Percentiles rank a stretch among this genome's conserved stretches.
phyloP scores from a whole-genome alignment of 2,329 filamentous ascomycete species.

The Beauveria brongniartii region DNA sequence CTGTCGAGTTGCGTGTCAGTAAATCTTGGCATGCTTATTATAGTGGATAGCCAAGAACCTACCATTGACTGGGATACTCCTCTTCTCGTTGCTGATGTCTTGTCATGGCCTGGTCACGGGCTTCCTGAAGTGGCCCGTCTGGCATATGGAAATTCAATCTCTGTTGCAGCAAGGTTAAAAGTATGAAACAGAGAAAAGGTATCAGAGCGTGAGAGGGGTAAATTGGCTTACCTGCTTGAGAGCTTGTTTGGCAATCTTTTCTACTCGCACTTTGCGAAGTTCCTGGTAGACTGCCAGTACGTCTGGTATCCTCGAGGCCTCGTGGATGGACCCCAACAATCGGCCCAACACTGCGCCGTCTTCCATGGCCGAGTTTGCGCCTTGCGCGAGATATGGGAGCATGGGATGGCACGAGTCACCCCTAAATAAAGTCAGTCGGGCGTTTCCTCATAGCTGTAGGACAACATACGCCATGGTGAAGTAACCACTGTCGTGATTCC shows the following conservation, averaged over 20 bases:
- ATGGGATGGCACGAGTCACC: conserved; percentile 59
- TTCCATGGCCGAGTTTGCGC: conserved; percentile 59
- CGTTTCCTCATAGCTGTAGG: background rate
- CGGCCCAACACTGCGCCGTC: conserved; percentile 58
- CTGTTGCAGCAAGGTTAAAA: background rate
- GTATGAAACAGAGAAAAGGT: background rate
- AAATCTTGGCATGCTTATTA: background rate
- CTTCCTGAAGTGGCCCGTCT: background rate
- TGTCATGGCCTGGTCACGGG: background rate
- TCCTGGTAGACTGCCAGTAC: conserved; percentile 36
- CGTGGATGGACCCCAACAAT: conserved; percentile 43
- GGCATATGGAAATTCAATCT: background rate
- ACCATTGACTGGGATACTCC: background rate
- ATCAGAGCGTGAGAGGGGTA: background rate
- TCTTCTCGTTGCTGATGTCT: background rate
- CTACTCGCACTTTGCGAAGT: conserved; percentile 39
- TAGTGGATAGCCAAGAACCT: background rate
- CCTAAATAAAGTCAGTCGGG: conserved; percentile 15
- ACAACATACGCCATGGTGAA: background rate
- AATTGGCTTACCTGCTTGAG: conserved; percentile 35
- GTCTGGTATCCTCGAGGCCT: conserved; percentile 37
- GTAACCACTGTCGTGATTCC: background rate
- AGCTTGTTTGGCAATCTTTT: conserved; percentile 52
- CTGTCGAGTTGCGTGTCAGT: conserved; percentile 29
- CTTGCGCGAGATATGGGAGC: conserved; percentile 56